phyloP scores from a whole-genome alignment of 176 grass and related monocot genomes.

The Bothriochloa decipiens region DNA sequence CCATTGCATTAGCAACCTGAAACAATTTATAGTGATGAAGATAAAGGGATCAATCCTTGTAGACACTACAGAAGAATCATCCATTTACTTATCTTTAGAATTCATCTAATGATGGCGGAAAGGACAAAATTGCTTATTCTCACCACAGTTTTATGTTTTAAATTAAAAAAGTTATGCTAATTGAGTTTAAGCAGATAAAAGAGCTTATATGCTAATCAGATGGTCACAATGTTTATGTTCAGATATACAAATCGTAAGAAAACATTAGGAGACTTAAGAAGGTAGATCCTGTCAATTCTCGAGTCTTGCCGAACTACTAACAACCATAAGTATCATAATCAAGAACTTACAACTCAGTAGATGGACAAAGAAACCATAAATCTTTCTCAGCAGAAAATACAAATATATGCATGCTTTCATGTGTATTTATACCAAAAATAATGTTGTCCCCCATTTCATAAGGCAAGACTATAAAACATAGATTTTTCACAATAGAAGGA shows the following conservation, averaged over 20 bases:
- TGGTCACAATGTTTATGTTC: too few species aligned
- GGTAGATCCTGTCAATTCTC: background rate
- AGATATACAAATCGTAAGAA: background rate
- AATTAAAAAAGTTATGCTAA: background rate
- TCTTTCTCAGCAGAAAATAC: background rate
- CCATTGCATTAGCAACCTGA: slow-evolving; percentile 97
- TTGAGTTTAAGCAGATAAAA: background rate
- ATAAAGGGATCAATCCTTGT: background rate
- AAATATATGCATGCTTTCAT: background rate
- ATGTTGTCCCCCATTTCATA: background rate
- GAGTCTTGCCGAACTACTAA: slow-evolving; percentile 8
- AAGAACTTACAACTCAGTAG: background rate
- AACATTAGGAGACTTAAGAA: background rate
- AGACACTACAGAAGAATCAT: slow-evolving; percentile 14
- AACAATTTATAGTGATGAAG: background rate
- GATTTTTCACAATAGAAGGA: background rate
- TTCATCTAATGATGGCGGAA: background rate
- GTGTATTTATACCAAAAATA: slow-evolving; percentile 2
- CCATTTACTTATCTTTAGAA: slow-evolving; percentile 8
- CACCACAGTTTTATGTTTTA: background rate
- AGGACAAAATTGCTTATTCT: background rate
- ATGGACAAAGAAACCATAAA: background rate
- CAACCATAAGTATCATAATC: background rate
- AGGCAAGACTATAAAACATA: slow-evolving; percentile 2
- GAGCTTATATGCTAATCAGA: background rate